Percentiles rank a stretch among this genome's conserved stretches.
Evolutionary conservation across 2,329 filamentous ascomycete genomes (phyloP).

Genomic region (Calonectria pseudoreteaudii): DNA sequence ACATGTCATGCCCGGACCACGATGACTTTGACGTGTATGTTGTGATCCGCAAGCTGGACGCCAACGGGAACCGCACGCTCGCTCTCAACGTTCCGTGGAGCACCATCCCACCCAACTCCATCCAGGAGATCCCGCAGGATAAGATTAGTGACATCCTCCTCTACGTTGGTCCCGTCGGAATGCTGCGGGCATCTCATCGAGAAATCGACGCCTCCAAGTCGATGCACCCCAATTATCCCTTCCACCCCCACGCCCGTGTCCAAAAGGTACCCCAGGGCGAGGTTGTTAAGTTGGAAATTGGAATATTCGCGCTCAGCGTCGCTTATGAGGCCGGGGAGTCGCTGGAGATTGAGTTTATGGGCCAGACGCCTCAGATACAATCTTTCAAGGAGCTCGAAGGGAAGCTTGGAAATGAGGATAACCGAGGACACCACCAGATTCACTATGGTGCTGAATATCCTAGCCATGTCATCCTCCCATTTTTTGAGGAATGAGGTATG

Average conservation of each 20-base stretch:
- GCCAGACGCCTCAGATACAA: constrained; percentile 8
- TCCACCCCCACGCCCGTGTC: constrained; percentile 35
- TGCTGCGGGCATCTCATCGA: constrained; percentile 34
- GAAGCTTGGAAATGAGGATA: constrained; percentile 29
- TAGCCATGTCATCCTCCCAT: constrained; percentile 38
- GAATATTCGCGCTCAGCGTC: constrained; percentile 45
- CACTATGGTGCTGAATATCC: constrained; percentile 35
- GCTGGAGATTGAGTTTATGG: constrained; percentile 38
- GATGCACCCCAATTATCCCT: constrained; percentile 45
- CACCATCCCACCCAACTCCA: constrained; percentile 29
- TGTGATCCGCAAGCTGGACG: constrained; percentile 33
- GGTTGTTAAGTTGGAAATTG: constrained; percentile 43
- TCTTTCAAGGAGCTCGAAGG: constrained; percentile 30
- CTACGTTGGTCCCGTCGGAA: constrained; percentile 42
- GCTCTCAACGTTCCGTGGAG: constrained; percentile 45
- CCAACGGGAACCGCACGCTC: constrained; percentile 20
- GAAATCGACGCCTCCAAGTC: constrained; percentile 35
- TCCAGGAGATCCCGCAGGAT: constrained; percentile 34
- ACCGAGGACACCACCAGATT: constrained; percentile 35
- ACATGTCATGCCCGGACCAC: constrained; percentile 38
- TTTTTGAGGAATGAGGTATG: neutral
- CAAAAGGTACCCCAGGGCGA: constrained; percentile 37
- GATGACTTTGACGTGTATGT: constrained; percentile 59
- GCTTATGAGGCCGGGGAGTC: constrained; percentile 43
- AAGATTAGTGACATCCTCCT: constrained; percentile 40